Evolutionary conservation across 139 green algal species (phyloP).

Genomic region (Zygnema circumcarinatum): DNA sequence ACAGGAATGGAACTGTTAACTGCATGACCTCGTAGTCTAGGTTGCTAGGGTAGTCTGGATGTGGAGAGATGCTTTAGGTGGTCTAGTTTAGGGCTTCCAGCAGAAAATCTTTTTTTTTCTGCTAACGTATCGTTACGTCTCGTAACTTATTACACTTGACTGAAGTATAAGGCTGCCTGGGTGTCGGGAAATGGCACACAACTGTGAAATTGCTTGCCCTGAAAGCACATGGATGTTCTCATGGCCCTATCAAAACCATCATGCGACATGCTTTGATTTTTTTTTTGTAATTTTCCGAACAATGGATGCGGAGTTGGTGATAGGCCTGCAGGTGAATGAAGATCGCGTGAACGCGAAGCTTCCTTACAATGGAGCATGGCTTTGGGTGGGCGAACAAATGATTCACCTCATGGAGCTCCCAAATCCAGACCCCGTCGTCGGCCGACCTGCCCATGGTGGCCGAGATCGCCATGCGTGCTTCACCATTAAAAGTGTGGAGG

Average conservation of each 20-base stretch:
- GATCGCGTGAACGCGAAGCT: slow-evolving; percentile 59
- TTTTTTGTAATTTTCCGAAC: neutral
- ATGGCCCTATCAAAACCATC: neutral
- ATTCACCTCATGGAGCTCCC: slow-evolving; percentile 68
- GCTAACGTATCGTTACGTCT: no score
- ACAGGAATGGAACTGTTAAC: no score
- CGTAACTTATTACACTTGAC: no score
- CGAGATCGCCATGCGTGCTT: slow-evolving; percentile 56
- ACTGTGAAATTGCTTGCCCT: neutral
- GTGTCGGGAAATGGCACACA: neutral
- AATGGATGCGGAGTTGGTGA: neutral
- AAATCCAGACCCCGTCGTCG: slow-evolving; percentile 58
- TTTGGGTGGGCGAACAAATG: slow-evolving; percentile 61
- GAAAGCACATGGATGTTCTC: neutral
- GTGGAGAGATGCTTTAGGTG: no score
- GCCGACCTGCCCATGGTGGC: slow-evolving; percentile 59
- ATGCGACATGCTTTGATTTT: neutral
- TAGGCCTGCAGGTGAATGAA: slow-evolving; percentile 49
- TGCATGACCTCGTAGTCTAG: no score
- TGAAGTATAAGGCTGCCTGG: slow-evolving; percentile 1
- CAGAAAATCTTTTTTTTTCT: no score
- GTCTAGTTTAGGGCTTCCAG: no score
- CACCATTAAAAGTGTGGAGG: slow-evolving; percentile 17
- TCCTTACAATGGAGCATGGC: slow-evolving; percentile 54
- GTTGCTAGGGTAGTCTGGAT: no score